These are phyloP conservation scores for Persicaria maculosa DNA, from an alignment of 148 eudicot species.

Conservation along the genomic window DNA sequence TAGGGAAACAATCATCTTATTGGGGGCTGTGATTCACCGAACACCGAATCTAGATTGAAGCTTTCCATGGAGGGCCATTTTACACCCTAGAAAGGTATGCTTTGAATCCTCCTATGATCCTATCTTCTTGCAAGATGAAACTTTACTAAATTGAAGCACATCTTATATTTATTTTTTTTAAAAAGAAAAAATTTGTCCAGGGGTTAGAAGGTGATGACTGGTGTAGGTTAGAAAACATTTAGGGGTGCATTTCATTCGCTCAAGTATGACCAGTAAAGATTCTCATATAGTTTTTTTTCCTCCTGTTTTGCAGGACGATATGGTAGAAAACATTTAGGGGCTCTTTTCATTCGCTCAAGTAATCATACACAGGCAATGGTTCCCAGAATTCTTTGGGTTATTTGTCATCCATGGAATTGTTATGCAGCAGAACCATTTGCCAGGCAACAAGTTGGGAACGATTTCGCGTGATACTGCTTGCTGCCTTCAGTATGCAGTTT, in stretches of 20 bases:
- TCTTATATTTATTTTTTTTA: not conserved
- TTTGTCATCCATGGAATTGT: not conserved
- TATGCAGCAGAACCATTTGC: not conserved
- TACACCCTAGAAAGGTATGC: not conserved
- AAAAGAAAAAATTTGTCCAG: not conserved
- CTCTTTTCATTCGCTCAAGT: not conserved
- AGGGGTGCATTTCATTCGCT: not conserved
- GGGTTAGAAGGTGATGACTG: not conserved
- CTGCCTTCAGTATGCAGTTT: not conserved
- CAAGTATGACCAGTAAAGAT: not conserved
- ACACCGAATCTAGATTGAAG: constrained; percentile 6
- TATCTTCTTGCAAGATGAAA: not conserved
- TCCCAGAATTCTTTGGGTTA: not conserved
- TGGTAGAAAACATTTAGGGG: not conserved
- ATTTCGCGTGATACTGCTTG: not conserved
- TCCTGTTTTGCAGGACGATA: not conserved
- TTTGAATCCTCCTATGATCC: not conserved
- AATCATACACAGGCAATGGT: not conserved
- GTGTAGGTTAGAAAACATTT: too few species aligned
- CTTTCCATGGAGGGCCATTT: constrained; percentile 1
- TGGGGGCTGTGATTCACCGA: constrained; percentile 9
- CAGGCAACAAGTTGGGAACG: not conserved
- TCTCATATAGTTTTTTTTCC: not conserved
- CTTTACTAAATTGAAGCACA: not conserved
- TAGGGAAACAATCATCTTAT: not conserved